Evolutionary conservation across 257 asterid species (phyloP), one percentile per base, ranked within the genome.

Genomic region (Plantago major): DNA sequence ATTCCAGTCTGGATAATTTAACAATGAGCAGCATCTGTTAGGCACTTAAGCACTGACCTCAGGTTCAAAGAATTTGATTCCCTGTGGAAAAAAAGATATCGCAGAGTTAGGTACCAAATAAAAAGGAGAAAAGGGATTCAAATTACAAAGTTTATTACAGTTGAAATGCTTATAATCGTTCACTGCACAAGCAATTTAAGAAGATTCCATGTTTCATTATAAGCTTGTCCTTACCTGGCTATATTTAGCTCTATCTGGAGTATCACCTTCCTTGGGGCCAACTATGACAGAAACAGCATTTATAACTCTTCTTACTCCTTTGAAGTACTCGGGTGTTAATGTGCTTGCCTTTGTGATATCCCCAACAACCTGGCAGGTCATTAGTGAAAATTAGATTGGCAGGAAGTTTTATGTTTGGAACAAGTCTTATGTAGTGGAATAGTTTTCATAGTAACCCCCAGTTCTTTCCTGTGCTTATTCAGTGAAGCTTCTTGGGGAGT

Each of bases 241-340:
- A 74, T 92, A 92, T 73, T 92, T 92, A 63, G 84, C 95, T 80
- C 97, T 83, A 61, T 92, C 97, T 40, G 96, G 95, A 62, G 99
- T 92, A 80, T 92, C 99, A 58, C 99, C 99, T 80, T 92, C 99
- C 82, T 89, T 92, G 67, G 99, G 99, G 54, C 99, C 97, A 74
- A 89, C 97, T 66, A 92, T 92, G 75, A 79, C 97, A 38, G 99
- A 92, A 74, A 71, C 93, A 38, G 94, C 89, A 78, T 89, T 92
- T 43, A 92, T 79, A 61, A 89, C 96, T 75, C 48, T 73, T 60
- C 74, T 84, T 22, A 92, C 94, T 71, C 99, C 97, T 83, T 82
- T 84, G 64, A 92, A 92, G 58, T 80, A 76, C 80, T 81, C 94
- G 4, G 95, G 97, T 60, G 74, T 11, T 79, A 92, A 73, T 62